A percentile compares a stretch with the other conserved stretches of the same genome.
Conservation (phyloP, 2,329 filamentous ascomycete genomes). For the Paecilomyces sp. region DNA sequence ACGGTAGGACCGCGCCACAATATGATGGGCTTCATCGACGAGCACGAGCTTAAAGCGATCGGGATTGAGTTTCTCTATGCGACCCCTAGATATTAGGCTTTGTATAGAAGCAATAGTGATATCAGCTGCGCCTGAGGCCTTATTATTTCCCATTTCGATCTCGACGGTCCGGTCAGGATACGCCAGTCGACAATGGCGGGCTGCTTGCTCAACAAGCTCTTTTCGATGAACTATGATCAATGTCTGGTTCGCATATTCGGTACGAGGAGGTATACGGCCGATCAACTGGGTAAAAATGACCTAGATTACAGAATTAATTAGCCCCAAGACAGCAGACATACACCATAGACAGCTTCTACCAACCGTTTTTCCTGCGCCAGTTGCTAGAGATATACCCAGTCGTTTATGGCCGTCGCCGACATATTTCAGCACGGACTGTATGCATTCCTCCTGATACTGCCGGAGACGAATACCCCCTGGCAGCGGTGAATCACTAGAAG, state of each 20-base stretch:
- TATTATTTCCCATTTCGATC: conserved; percentile 78
- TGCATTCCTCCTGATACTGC: conserved; percentile 86
- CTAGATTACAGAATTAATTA: conserved; percentile 34
- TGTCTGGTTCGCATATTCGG: conserved; percentile 60
- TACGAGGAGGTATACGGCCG: conserved; percentile 58
- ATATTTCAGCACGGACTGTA: conserved; percentile 68
- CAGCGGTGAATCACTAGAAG: conserved; percentile 6
- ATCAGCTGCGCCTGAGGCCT: conserved; percentile 73
- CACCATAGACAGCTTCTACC: conserved; percentile 14
- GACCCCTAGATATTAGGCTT: conserved; percentile 69
- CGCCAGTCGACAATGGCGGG: conserved; percentile 68
- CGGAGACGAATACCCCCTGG: conserved; percentile 54
- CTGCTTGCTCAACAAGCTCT: conserved; percentile 91
- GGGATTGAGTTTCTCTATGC: conserved; percentile 78
- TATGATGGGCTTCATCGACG: conserved; percentile 95
- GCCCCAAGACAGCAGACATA: not conserved
- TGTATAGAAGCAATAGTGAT: conserved; percentile 90
- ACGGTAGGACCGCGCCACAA: conserved; percentile 77
- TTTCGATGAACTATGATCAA: conserved; percentile 87
- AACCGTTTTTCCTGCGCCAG: conserved; percentile 83
- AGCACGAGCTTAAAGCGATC: conserved; percentile 77
- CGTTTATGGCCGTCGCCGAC: conserved; percentile 66
- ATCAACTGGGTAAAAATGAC: conserved; percentile 97
- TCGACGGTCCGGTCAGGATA: conserved; percentile 80
- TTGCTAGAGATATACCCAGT: conserved; percentile 77